A percentile compares a stretch with the other conserved stretches of the same genome.
phyloP scores from a whole-genome alignment of 345 rosid species.

The Balakata baccata region DNA sequence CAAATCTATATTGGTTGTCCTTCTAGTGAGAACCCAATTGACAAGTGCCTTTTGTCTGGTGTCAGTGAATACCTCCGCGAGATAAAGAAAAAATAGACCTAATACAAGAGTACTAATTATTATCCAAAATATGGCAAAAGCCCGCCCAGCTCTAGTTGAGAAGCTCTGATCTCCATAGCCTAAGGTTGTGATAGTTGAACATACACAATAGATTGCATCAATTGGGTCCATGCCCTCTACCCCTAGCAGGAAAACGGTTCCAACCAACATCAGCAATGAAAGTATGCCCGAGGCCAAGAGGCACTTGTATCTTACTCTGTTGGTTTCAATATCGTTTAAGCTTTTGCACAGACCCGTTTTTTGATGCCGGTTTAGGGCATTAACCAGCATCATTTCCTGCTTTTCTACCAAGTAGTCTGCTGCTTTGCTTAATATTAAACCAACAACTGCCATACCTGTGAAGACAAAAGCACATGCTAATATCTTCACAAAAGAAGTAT shows the following conservation, averaged over 20 bases:
- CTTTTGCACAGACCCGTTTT: constrained; percentile 42
- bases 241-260: constrained; percentile 39
- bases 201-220: constrained; percentile 78
- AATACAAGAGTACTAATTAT: constrained; percentile 51
- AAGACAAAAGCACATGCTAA: constrained; percentile 80
- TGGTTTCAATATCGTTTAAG: constrained; percentile 50
- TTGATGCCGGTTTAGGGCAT: constrained; percentile 48
- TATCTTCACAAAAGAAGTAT: constrained; percentile 46
- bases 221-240: constrained; percentile 46
- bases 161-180: constrained; percentile 89
- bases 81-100: constrained; percentile 64
- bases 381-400: constrained; percentile 71
- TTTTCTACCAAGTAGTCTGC: constrained; percentile 80
- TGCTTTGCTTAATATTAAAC: constrained; percentile 60
- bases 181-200: constrained; percentile 74
- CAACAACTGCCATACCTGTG: constrained; percentile 66
- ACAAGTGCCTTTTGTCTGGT: constrained; percentile 53
- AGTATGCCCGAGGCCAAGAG: constrained; percentile 37
- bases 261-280: constrained; percentile 42
- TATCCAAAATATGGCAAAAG: constrained; percentile 75
- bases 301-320: constrained; percentile 55
- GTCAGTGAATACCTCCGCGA: constrained; percentile 65
- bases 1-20: constrained; percentile 54
- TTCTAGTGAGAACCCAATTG: constrained; percentile 67
- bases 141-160: constrained; percentile 49